Evolutionary conservation across 2,329 filamentous ascomycete genomes (phyloP), one percentile per base, ranked within the genome.

Genomic region (Talaromyces amestolkiae): DNA sequence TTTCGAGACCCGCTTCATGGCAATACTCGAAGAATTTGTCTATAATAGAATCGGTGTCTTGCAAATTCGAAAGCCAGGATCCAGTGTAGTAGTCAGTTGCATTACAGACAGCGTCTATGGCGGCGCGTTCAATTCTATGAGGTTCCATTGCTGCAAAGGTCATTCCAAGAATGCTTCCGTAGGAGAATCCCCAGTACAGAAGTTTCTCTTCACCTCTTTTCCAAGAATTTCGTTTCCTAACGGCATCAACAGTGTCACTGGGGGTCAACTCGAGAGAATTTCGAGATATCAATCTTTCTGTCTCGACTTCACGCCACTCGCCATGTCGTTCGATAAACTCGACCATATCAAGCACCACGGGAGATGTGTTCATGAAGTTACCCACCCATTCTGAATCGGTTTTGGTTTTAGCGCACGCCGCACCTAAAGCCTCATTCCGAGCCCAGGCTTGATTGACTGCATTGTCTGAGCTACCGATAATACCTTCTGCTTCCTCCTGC

Each of bases 151-250:
- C 77, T 3, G 84, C 84, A 70, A 85, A 85, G 0, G 80, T 81
- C 13, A 80, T 82, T 3, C 84, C 84, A 0, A 86, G 76, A 2
- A 85, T 71, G 8, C 83, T 84, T 10, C 84, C 84, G 67, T 86
- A 86, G 68, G 83, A 85, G 65, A 85, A 82, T 0, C 84, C 84
- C 83, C 83, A 86, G 70, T 84, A 86, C 22, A 64, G 68, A 7
- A 71, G 54, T 41, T 64, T 66, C 53, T 68, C 67, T 27, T 67
- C 37, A 10, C 65, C 67, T 45, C 13, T 47, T 22, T 62, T 58
- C 33, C 69, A 72, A 27, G 58, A 51, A 22, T 69, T 65, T 17
- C 66, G 63, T 31, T 35, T 19, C 27, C 64, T 60, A 31, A 69
- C 53, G 11, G 22, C 51, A 58, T 49, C 22, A 11, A 24, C 19